These are phyloP conservation scores for Podosphaera leucotricha DNA, from an alignment of 2,329 filamentous ascomycete species.

Conservation along the genomic window DNA sequence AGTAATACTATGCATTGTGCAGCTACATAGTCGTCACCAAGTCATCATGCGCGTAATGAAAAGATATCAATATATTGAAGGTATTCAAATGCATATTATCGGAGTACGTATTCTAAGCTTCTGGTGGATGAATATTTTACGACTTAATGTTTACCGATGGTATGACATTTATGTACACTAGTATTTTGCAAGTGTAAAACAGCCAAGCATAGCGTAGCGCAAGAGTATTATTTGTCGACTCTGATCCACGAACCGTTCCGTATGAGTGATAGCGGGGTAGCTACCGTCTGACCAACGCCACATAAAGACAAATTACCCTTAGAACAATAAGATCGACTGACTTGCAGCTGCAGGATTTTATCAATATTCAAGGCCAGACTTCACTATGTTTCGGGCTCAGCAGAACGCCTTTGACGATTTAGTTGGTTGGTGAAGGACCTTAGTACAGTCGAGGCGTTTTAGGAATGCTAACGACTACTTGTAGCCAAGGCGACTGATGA, in stretches of 20 bases:
- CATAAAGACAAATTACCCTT: background rate
- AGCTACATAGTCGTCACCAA: too few species aligned
- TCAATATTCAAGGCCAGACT: background rate
- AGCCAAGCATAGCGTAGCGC: too few species aligned
- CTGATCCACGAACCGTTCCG: background rate
- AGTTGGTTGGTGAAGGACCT: constrained; percentile 31
- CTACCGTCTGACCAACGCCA: background rate
- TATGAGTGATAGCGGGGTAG: background rate
- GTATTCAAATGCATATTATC: too few species aligned
- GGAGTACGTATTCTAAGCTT: too few species aligned
- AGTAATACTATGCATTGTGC: too few species aligned
- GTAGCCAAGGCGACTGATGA: constrained; percentile 78
- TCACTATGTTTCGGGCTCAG: constrained; percentile 32
- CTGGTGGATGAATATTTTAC: too few species aligned
- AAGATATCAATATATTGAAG: too few species aligned
- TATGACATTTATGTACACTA: too few species aligned
- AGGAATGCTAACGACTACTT: constrained; percentile 7
- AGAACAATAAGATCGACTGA: background rate
- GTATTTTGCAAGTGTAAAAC: too few species aligned
- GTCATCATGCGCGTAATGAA: too few species aligned
- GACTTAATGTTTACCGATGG: too few species aligned
- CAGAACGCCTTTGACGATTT: constrained; percentile 48
- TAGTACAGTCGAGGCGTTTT: background rate
- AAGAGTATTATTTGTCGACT: background rate
- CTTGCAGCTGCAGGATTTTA: background rate